phyloP scores from a whole-genome alignment of 148 eudicot genomes.

The Polygonum maritimum region DNA sequence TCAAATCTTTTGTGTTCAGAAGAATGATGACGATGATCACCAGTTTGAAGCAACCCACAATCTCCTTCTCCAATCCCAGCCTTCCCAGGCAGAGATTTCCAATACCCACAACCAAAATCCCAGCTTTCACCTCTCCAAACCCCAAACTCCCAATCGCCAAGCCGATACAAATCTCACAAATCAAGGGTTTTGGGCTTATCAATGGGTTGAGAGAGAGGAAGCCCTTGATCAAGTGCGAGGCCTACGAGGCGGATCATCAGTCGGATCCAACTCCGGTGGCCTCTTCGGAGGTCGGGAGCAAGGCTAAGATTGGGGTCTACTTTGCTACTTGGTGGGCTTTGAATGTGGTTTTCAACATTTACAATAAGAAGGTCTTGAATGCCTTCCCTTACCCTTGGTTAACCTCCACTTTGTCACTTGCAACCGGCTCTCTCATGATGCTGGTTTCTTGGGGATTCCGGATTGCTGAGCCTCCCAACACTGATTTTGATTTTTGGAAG shows the following conservation, averaged over 20 bases:
- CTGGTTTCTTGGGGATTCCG: conserved; percentile 11
- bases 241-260: conserved; percentile 14
- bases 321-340: conserved; percentile 17
- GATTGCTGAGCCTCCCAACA: conserved; percentile 11
- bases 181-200: conserved; percentile 7
- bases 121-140: not conserved
- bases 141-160: not conserved
- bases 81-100: not conserved
- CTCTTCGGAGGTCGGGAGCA: not conserved
- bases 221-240: conserved; percentile 9
- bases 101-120: not conserved
- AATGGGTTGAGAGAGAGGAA: conserved; percentile 7
- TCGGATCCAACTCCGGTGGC: conserved; percentile 6
- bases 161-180: conserved; percentile 4
- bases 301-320: conserved; percentile 10
- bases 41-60: conserved; percentile 11
- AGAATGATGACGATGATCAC: conserved; percentile 5
- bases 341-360: conserved; percentile 13
- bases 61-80: not conserved
- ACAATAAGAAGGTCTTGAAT: conserved; percentile 14
- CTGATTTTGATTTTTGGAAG: conserved; percentile 16
- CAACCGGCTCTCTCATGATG: conserved; percentile 14
- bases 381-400: conserved; percentile 16
- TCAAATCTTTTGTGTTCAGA: not conserved
- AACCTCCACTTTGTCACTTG: conserved; percentile 13